Conservation (phyloP, 768 basidiomycete genomes). For the Serendipita sp. region DNA sequence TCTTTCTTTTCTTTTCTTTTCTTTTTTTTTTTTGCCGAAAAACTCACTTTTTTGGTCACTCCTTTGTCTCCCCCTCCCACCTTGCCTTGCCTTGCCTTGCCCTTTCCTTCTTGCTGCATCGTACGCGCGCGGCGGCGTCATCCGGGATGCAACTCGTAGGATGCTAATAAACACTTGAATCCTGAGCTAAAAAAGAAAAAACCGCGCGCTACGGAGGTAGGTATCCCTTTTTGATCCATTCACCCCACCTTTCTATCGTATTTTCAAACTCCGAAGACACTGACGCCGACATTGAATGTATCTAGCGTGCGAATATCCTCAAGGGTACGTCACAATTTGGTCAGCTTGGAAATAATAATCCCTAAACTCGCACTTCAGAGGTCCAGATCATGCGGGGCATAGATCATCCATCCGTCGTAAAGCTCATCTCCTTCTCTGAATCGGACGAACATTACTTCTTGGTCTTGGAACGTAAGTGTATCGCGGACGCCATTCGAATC, state of each 20-base stretch:
- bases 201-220: slow-evolving; percentile 96
- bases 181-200: slow-evolving; percentile 79
- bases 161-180: slow-evolving; percentile 85
- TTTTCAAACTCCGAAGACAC: background rate
- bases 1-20: slow-evolving; percentile 13
- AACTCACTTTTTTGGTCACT: too few species aligned
- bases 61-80: slow-evolving; percentile 11
- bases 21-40: slow-evolving; percentile 11
- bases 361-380: slow-evolving; percentile 33
- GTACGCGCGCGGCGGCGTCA: slow-evolving; percentile 5
- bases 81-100: slow-evolving; percentile 10
- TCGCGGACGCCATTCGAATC: background rate
- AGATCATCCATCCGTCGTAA: slow-evolving; percentile 83
- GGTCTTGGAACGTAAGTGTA: slow-evolving; percentile 63
- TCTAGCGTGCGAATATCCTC: slow-evolving; percentile 88
- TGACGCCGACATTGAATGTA: slow-evolving; percentile 2
- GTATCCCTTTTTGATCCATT: slow-evolving; percentile 11
- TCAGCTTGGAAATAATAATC: background rate
- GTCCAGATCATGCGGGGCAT: slow-evolving; percentile 98
- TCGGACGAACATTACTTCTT: slow-evolving; percentile 88
- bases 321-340: slow-evolving; percentile 41
- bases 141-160: slow-evolving; percentile 28
- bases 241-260: slow-evolving; percentile 4
- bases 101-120: slow-evolving; percentile 6
- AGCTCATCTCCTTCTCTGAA: slow-evolving; percentile 82